Base-by-base conservation (phyloP, 2,329 filamentous ascomycete species). In the Albifimbria verrucaria region DNA sequence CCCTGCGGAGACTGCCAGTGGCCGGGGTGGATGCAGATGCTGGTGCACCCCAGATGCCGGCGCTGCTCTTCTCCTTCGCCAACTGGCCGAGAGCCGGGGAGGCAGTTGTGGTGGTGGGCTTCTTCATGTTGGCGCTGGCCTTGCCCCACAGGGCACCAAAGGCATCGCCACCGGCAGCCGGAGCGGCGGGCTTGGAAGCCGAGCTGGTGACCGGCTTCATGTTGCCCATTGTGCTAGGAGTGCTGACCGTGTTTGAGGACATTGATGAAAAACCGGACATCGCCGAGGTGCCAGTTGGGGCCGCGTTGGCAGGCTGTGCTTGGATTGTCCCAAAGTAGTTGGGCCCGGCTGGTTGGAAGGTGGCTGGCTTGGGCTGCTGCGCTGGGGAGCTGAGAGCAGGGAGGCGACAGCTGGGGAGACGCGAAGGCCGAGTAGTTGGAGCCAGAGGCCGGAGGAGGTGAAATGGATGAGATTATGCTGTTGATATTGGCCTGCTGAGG, bases 21-120 rank as follows among this genome's bases (percentile, higher is more conserved):
- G 69, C 61, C 56, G 72, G 67, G n/a, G 63, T 52, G 6, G 65
- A 49, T 59, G 68, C 57, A 59, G 76, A 55, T 47, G 85, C 78
- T 17, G 88, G 80, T 1, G 89, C 82, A 18, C 93, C 94, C 92
- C 95, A 99, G 58, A 99, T 90, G 7, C 92, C 92, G 17, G 92
- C 92, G 62, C 87, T 92, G 54, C 92, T 94, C 80, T 97, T 97
- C 73, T 97, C 92, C 78, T 97, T 97, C n/a, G 92, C 93, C 71
- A 99, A 84, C 69, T 96, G 92, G 25, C 92, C 92, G 74, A 99
- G 82, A 52, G 92, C 92, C 49, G 91, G 87, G 1, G 88, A 88
- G 51, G 79, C 76, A 10, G 76, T 77, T 12, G 80, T 77, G 2
- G 85, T 81, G 55, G 73, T 78, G 1, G 80, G 73, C 75, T 94